Evolutionary conservation across 2,329 filamentous ascomycete genomes (phyloP), one percentile per base, ranked within the genome.

Genomic region (Neonectria coccinea): DNA sequence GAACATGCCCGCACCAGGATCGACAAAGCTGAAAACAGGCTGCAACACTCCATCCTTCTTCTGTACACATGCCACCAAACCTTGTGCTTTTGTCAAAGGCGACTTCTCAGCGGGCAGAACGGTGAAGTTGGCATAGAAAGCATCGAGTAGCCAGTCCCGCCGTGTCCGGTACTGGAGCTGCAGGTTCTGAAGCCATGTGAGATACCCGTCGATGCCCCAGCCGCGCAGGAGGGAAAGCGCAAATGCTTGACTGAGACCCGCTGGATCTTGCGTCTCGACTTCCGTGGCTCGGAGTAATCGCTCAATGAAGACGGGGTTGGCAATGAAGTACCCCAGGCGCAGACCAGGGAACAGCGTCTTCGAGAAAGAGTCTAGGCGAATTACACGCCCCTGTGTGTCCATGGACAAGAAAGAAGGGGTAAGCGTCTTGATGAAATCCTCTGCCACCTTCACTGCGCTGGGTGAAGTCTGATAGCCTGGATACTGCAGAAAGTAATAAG

Each of bases 121-220:
- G 3, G 53, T 56, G 22, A 76, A 75, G 9, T 67, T 27, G 1
- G 56, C 16, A 14, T 62, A 42, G 36, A 76, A 91, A 0, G 89
- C 89, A 18, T 82, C 79, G 12, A 92, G 80, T 58, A 93, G 86
- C 56, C 85, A 84, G 74, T 93, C 85, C 53, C 91, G 81, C 41
- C 91, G 85, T 52, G 80, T 79, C 2, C 90, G 91, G 77, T 93
- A 94, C 74, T 91, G 84, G 75, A 88, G 79, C 56, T 91, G 86
- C 60, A 94, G 82, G 76, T 88, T 83, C 64, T 92, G 87, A 56
- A 94, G 81, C 91, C 91, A 94, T 75, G 90, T 86, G 7, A 94
- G 77, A 74, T 92, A 94, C n/a, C 91, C 91, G 2, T 82, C 79
- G 70, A 93, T 89, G 12, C 90, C 91, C 91, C 91, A 94, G 66